These are phyloP conservation scores for sorghum (Sorghum bicolor) DNA, from an alignment of 176 grass and related monocot genomes.

Conservation along the genomic window DNA sequence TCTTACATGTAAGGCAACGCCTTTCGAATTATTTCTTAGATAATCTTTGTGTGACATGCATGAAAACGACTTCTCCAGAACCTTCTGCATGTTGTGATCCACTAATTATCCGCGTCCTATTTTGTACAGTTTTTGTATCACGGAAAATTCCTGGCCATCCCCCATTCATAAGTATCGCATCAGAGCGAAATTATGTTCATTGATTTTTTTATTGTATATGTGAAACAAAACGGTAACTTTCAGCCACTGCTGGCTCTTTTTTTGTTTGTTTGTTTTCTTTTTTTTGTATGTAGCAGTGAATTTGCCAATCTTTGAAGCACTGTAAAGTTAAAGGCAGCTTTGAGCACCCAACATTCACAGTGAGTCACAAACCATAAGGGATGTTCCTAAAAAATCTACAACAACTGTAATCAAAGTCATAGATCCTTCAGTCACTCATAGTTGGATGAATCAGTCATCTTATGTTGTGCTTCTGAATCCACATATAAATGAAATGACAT, in stretches of 20 bases:
- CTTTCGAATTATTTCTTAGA: slow-evolving; percentile 10
- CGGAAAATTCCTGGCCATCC: background rate
- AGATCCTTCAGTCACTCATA: too few relatives aligned
- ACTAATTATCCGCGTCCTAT: background rate
- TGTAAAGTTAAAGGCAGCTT: background rate
- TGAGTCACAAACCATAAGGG: background rate
- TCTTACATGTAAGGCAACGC: background rate
- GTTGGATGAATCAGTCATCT: slow-evolving; percentile 3
- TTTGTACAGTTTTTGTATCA: background rate
- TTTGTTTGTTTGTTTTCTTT: too few relatives aligned
- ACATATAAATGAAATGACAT: background rate
- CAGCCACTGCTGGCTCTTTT: background rate
- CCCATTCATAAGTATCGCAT: background rate
- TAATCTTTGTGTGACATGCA: background rate
- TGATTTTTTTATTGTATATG: background rate
- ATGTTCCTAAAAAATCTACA: background rate
- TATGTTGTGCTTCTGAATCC: background rate
- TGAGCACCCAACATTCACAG: background rate
- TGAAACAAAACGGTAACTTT: background rate
- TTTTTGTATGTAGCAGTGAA: background rate
- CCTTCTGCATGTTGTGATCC: background rate
- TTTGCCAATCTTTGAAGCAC: background rate
- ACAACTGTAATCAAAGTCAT: background rate
- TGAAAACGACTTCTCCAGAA: slow-evolving; percentile 6
- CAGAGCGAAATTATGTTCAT: background rate